phyloP scores from a whole-genome alignment of 331 rosid species.

The Quercus lobata region DNA sequence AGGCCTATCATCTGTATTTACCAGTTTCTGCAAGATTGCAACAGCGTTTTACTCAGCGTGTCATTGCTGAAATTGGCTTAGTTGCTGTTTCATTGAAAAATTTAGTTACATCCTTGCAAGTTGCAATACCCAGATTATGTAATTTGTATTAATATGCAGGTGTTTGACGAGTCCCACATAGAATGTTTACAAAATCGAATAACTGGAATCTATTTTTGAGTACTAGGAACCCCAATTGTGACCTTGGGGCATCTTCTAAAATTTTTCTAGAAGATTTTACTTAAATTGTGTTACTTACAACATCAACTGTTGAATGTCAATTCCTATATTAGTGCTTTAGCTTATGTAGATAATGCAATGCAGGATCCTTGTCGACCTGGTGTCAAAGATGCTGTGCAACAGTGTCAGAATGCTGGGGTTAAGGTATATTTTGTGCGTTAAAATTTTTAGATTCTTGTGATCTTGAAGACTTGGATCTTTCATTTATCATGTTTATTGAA shows the following conservation, averaged over 20 bases:
- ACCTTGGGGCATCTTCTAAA: not conserved
- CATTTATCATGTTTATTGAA: not conserved
- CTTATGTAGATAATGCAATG: conserved; percentile 23
- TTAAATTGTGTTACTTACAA: not conserved
- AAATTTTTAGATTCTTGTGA: not conserved
- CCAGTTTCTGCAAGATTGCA: not conserved
- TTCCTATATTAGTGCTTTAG: not conserved
- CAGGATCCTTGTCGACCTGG: conserved; percentile 98
- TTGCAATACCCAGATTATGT: too few species aligned
- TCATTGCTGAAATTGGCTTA: not conserved
- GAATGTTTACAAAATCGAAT: too few species aligned
- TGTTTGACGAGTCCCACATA: too few species aligned
- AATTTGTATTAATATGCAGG: too few species aligned
- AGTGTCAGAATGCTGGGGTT: conserved; percentile 85
- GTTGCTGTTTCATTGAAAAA: not conserved
- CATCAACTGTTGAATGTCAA: not conserved
- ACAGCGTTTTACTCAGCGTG: not conserved
- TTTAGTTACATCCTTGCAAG: not conserved
- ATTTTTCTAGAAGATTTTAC: not conserved
- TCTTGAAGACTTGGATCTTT: not conserved
- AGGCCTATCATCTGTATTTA: not conserved
- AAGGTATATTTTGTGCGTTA: conserved; percentile 43
- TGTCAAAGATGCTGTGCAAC: conserved; percentile 63
- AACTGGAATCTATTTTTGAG: too few species aligned
- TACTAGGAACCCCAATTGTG: too few species aligned